Base-by-base conservation (phyloP, 306 rosid genomes). In the Vachellia collinsii region DNA sequence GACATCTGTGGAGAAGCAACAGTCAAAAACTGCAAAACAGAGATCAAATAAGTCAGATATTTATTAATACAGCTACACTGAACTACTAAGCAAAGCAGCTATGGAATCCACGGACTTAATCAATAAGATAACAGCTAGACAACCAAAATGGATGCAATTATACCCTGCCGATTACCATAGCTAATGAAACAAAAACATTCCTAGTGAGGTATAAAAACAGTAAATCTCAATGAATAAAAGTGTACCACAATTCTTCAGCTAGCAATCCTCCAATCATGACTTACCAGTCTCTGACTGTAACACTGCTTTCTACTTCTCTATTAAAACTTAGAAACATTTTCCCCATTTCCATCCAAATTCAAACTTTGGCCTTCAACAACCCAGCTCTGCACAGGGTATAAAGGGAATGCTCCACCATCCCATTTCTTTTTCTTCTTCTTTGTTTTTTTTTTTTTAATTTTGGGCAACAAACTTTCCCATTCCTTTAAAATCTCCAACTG, bases 1-100 rank as follows among this genome's bases (percentile, higher is more conserved):
- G 76, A 90, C 88, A 65, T 91, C 92, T 41, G 94, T 85, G 81
- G 97, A 94, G 94, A 94, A 94, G 93, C 98, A 94, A 86, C 97
- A 94, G 81, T 94, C 97, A 79, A 94, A 94, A 81, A 94, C 98
- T 94, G 89, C 82, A 88, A 77, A 85, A 65, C 50, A 75, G 23
- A 79, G 53, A 73, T 68, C 6, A 7, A 41, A 41, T 41, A 41
- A 41, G 44, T 41, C 44, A 6, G 6, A 41, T 41, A 7, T 41
- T 7, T 41, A 41, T 41, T 41, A 6, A 41, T 41, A 41, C 44
- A 41, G 44, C 9, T 41, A 41, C 9, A 41, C 44, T 41, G 44
- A 41, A 41, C 44, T 41, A 41, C 44, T 41, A 41, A 41, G 8
- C 44, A 41, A 5, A 41, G 7, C 44, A 41, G 44, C 44, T 41